These are phyloP conservation scores for Plectosphaerella plurivora DNA, from an alignment of 2,329 filamentous ascomycete species.

Conservation along the genomic window DNA sequence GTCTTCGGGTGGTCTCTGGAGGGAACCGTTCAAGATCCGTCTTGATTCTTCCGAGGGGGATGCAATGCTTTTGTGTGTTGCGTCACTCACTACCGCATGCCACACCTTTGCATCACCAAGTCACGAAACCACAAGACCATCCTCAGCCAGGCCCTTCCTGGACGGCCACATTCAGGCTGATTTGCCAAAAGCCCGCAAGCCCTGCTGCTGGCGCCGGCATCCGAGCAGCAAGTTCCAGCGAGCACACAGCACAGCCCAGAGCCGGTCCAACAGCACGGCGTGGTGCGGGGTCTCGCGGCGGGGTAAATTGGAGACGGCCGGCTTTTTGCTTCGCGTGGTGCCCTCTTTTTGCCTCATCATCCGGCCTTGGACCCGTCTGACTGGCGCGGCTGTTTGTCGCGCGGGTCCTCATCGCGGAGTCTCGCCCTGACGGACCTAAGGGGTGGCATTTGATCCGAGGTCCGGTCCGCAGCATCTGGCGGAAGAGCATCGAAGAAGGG, in stretches of 20 bases:
- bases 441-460: too few relatives aligned
- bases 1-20: too few relatives aligned
- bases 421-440: too few relatives aligned
- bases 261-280: neutral
- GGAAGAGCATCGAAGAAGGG: too few relatives aligned
- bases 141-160: neutral
- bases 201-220: neutral
- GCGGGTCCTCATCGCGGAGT: too few relatives aligned
- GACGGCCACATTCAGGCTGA: neutral
- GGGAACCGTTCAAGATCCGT: too few relatives aligned
- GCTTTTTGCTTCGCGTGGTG: neutral
- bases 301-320: conserved; percentile 11
- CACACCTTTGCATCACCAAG: neutral
- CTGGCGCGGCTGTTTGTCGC: neutral
- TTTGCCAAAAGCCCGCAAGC: neutral
- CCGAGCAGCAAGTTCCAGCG: neutral
- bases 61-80: neutral
- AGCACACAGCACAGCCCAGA: neutral
- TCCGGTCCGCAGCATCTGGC: too few relatives aligned
- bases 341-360: neutral
- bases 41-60: neutral
- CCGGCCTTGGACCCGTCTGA: neutral
- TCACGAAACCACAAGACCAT: too few relatives aligned
- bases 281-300: conserved; percentile 3
- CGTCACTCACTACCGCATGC: neutral